Evolutionary conservation across 208 protist genomes (phyloP).

Genomic region (Trypanosoma congolense): DNA sequence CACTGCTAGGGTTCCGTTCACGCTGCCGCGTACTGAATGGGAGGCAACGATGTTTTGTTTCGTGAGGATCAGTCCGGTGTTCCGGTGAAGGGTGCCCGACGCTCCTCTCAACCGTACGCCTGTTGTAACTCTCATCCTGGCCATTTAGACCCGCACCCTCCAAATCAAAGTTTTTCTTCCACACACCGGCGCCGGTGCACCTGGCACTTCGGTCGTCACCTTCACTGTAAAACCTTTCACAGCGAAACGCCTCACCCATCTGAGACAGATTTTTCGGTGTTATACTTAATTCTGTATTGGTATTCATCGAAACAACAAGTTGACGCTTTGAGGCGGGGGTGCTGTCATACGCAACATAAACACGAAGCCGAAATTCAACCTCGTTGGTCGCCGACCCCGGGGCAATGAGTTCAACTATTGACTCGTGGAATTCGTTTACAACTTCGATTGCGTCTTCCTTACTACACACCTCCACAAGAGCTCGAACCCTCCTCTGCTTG

Average conservation of each 20-base stretch:
- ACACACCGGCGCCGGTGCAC: background rate
- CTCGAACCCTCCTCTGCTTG: conserved; percentile 23
- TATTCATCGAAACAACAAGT: conserved; percentile 17
- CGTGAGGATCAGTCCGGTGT: no score
- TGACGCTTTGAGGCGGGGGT: conserved; percentile 1
- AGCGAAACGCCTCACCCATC: conserved; percentile 15
- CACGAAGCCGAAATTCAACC: conserved; percentile 34
- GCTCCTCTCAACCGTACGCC: no score
- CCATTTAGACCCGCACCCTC: no score
- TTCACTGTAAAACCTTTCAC: conserved; percentile 2
- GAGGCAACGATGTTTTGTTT: no score
- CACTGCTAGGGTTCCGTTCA: no score
- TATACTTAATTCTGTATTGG: conserved; percentile 13
- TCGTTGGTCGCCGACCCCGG: conserved; percentile 3
- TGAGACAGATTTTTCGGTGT: conserved; percentile 13
- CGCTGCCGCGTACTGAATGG: no score
- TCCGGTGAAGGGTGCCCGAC: no score
- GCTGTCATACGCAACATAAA: conserved; percentile 23
- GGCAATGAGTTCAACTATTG: conserved; percentile 5
- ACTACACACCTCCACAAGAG: conserved; percentile 49
- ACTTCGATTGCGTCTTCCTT: conserved; percentile 27
- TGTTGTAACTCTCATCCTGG: no score
- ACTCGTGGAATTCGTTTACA: conserved; percentile 31
- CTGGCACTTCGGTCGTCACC: background rate
- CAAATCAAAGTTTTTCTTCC: no score